Base-by-base conservation (phyloP, 768 basidiomycete genomes). In the Tulasnella sp. region DNA sequence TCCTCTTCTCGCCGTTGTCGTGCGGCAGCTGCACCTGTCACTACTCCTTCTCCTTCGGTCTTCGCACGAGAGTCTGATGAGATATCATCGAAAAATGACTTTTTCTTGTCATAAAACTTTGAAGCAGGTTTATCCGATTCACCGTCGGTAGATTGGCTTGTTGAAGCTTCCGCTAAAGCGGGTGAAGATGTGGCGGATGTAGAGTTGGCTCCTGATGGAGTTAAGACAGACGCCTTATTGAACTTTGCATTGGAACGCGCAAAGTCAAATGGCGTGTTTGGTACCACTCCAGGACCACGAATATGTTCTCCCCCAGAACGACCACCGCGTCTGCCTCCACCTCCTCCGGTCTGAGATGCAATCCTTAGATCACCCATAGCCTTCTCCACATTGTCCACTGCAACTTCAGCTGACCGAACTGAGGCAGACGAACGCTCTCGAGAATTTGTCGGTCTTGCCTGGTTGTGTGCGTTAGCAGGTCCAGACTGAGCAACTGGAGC, bases 251-350 rank as follows among this genome's bases (percentile, higher is more conserved):
- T 91, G 48, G 76, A 75, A 50, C 71, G 72, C 62, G 75, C 68
- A 63, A 90, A 91, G 67, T 90, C 87, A 61, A 89, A 90, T 62
- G 89, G 87, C 0, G 78, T 78, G 1, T 70, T 62, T 0, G 86
- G 87, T 0, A 89, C 81, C 29, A 67, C 66, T n/a, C 74, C 52
- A 19, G 72, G 70, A 16, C 57, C 61, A 1, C 61, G 56, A 58
- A 70, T 69, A 7, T 61, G 57, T 9, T 68, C 65, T 10, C 69
- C 68, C 12, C 67, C 57, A 12, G 60, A 59, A 9, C 69, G 64
- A 5, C 69, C 66, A 9, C 68, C 64, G 0, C 74, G 69, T 48
- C 72, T 61, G 28, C 70, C 68, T 12, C 65, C 63, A 24, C 58
- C 60, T 24, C 59, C 56, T 8, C 58, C 19, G 37, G 12, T 32